Percentiles rank a stretch among this genome's conserved stretches.
phyloP scores from a whole-genome alignment of 768 basidiomycete genomes.

The Russula virescens region DNA sequence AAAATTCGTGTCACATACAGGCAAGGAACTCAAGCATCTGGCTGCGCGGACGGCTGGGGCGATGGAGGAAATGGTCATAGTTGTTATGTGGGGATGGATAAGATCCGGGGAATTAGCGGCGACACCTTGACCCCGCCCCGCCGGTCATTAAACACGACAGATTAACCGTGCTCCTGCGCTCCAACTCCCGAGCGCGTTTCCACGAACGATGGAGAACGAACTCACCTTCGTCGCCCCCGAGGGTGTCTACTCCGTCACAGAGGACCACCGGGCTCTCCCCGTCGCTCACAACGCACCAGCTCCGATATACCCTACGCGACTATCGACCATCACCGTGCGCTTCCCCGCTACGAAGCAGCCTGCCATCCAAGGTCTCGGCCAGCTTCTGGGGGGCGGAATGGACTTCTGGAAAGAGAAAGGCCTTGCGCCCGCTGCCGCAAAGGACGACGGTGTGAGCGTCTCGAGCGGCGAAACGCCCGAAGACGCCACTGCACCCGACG shows the following conservation, averaged over 20 bases:
- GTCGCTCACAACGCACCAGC: conserved; percentile 35
- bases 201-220: conserved; percentile 61
- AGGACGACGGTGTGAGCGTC: conserved; percentile 58
- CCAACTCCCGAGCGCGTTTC: conserved; percentile 4
- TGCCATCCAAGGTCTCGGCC: conserved; percentile 56
- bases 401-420: conserved; percentile 55
- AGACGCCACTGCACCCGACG: conserved; percentile 41
- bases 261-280: conserved; percentile 69
- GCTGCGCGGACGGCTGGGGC: conserved; percentile 22
- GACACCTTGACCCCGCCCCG: no score
- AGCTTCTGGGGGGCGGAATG: conserved; percentile 62
- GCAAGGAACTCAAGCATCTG: conserved; percentile 12
- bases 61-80: conserved; percentile 28
- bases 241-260: conserved; percentile 83
- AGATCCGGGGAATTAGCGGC: conserved; percentile 26
- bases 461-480: conserved; percentile 81
- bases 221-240: conserved; percentile 84
- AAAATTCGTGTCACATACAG: conserved; percentile 3
- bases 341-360: conserved; percentile 54
- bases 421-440: conserved; percentile 17
- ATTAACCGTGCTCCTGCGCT: not conserved
- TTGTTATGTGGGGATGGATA: conserved; percentile 22
- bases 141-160: no score
- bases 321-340: conserved; percentile 56
- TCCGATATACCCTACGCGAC: conserved; percentile 49